phyloP scores from a whole-genome alignment of 495 filamentous ascomycete species.

The Hypoxylon lienhwacheense region DNA sequence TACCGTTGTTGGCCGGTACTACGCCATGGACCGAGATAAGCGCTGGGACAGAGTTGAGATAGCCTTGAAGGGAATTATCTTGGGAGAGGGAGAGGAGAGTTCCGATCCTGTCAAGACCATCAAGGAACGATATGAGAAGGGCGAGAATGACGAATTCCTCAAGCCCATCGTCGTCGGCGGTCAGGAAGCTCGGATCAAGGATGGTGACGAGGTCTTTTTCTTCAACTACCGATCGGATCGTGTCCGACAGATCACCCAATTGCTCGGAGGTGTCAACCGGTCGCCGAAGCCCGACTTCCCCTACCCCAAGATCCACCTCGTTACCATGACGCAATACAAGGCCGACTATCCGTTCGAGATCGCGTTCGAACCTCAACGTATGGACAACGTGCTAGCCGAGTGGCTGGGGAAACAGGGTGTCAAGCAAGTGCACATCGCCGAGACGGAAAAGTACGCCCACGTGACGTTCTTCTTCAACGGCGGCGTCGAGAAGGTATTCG shows the following conservation, averaged over 20 bases:
- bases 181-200: slow-evolving; percentile 78
- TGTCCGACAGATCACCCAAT: slow-evolving; percentile 93
- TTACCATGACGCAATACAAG: slow-evolving; percentile 99
- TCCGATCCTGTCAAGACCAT: slow-evolving; percentile 84
- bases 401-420: slow-evolving; percentile 85
- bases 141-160: slow-evolving; percentile 95
- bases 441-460: slow-evolving; percentile 99
- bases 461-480: slow-evolving; percentile 99
- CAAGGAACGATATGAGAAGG: slow-evolving; percentile 80
- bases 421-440: slow-evolving; percentile 92
- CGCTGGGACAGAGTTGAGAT: slow-evolving; percentile 94
- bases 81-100: slow-evolving; percentile 83
- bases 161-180: slow-evolving; percentile 96
- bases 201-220: slow-evolving; percentile 95
- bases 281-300: slow-evolving; percentile 89
- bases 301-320: slow-evolving; percentile 89
- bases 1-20: slow-evolving; percentile 96
- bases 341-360: slow-evolving; percentile 88
- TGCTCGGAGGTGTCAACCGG: slow-evolving; percentile 87
- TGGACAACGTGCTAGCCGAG: slow-evolving; percentile 96
- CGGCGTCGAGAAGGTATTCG: slow-evolving; percentile 95
- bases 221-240: slow-evolving; percentile 99
- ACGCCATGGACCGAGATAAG: slow-evolving; percentile 99
- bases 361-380: slow-evolving; percentile 91
- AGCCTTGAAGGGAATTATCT: slow-evolving; percentile 80